Conservation (phyloP, 2,329 filamentous ascomycete genomes). For the Monosporascus sp. region DNA sequence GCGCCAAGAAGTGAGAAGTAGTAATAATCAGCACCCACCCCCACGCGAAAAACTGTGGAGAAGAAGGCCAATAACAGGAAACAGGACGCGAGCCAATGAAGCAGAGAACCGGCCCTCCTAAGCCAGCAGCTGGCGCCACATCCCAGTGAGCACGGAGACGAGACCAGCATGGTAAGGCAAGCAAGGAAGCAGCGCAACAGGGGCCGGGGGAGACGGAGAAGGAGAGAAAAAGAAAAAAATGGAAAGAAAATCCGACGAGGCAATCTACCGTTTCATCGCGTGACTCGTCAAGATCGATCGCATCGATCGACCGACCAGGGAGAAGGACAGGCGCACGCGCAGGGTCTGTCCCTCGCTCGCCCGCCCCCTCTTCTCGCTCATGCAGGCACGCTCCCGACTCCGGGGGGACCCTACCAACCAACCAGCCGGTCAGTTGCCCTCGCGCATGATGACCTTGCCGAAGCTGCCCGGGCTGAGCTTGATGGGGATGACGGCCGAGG, state of each 20-base stretch:
- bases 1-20: too few relatives aligned
- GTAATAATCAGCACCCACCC: too few relatives aligned
- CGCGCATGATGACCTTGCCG: conserved; percentile 16
- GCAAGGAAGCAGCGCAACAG: background rate
- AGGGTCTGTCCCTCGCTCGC: too few relatives aligned
- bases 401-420: too few relatives aligned
- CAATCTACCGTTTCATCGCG: background rate
- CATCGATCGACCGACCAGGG: background rate
- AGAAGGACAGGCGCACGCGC: too few relatives aligned
- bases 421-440: background rate
- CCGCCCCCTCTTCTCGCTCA: too few relatives aligned
- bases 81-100: too few relatives aligned
- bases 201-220: background rate
- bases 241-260: background rate
- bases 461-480: conserved; percentile 25
- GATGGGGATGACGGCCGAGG: conserved; percentile 22
- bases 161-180: background rate
- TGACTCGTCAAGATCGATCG: background rate
- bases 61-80: too few relatives aligned
- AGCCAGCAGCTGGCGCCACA: background rate
- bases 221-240: background rate
- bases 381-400: too few relatives aligned
- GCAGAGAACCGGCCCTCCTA: background rate
- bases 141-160: background rate
- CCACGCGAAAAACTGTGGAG: too few relatives aligned